phyloP scores from a whole-genome alignment of 2,329 filamentous ascomycete species.

The Calonectria honghensis region DNA sequence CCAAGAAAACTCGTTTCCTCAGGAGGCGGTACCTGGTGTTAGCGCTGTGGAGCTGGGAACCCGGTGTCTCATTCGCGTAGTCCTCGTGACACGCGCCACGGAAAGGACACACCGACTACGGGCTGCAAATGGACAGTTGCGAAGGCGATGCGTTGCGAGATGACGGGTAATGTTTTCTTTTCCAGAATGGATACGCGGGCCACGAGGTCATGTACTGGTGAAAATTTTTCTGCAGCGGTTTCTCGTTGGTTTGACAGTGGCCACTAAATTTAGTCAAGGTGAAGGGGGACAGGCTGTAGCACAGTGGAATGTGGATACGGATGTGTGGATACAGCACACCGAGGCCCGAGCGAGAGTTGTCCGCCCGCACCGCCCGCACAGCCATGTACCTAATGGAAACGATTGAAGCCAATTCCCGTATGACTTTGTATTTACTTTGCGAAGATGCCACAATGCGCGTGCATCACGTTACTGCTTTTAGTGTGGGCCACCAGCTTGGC shows the following conservation, averaged over 20 bases:
- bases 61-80: not conserved
- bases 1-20: not conserved
- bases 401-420: slow-evolving; percentile 2
- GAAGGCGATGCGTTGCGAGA: not conserved
- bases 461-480: slow-evolving; percentile 6
- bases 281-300: not conserved
- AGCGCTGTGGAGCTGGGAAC: not conserved
- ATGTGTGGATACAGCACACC: not conserved
- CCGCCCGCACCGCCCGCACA: not conserved
- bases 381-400: not conserved
- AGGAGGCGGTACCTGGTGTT: slow-evolving; percentile 10
- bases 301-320: not conserved
- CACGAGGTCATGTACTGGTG: not conserved
- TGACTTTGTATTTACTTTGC: not conserved
- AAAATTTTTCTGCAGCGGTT: not conserved
- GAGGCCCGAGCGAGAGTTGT: not conserved
- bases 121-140: not conserved
- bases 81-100: slow-evolving; percentile 4
- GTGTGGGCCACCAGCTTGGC: slow-evolving; percentile 1
- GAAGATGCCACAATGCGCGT: slow-evolving; percentile 11
- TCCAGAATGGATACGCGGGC: not conserved
- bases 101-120: slow-evolving; percentile 4
- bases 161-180: not conserved
- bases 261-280: not conserved
- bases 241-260: not conserved